Percentiles rank a stretch among this genome's conserved stretches.
Conservation (phyloP, 768 basidiomycete species). For the Daedalea quercina region DNA sequence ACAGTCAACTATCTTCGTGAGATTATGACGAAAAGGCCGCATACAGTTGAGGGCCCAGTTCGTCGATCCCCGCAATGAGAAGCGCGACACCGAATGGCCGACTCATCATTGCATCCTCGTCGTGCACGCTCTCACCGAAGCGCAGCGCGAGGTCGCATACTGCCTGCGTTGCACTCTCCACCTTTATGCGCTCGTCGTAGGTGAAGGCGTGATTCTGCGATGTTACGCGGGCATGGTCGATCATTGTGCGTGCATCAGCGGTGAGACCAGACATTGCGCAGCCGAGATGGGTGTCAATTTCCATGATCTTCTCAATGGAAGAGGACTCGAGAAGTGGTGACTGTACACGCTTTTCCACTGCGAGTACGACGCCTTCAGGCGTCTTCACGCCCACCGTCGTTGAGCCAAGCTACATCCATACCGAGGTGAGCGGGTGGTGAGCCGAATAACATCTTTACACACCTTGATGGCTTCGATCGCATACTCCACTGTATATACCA, state of each 20-base stretch:
- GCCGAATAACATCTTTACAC: conserved; percentile 9
- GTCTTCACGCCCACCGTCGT: conserved; percentile 96
- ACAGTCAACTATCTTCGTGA: not conserved
- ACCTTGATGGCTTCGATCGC: conserved; percentile 99
- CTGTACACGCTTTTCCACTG: conserved; percentile 97
- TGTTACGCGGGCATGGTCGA: conserved; percentile 98
- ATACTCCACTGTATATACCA: conserved; percentile 74
- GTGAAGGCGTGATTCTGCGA: conserved; percentile 94
- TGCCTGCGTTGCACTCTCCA: conserved; percentile 97
- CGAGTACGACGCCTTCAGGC: conserved; percentile 84
- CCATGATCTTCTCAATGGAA: conserved; percentile 99
- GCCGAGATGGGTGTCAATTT: conserved; percentile 93
- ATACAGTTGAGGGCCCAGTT: conserved; percentile 92
- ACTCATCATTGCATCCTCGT: conserved; percentile 99
- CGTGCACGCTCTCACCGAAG: conserved; percentile 98
- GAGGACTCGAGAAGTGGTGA: conserved; percentile 91
- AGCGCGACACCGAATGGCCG: conserved; percentile 97
- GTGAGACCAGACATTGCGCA: conserved; percentile 98
- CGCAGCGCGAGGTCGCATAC: conserved; percentile 95
- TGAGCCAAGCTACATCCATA: conserved; percentile 72
- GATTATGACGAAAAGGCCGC: conserved; percentile 21
- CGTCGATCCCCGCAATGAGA: conserved; percentile 95
- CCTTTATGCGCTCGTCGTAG: conserved; percentile 94
- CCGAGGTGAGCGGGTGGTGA: not conserved
- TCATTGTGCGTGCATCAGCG: conserved; percentile 98